Conservation (phyloP, 306 rosid species). For the Vigna unguiculata region DNA sequence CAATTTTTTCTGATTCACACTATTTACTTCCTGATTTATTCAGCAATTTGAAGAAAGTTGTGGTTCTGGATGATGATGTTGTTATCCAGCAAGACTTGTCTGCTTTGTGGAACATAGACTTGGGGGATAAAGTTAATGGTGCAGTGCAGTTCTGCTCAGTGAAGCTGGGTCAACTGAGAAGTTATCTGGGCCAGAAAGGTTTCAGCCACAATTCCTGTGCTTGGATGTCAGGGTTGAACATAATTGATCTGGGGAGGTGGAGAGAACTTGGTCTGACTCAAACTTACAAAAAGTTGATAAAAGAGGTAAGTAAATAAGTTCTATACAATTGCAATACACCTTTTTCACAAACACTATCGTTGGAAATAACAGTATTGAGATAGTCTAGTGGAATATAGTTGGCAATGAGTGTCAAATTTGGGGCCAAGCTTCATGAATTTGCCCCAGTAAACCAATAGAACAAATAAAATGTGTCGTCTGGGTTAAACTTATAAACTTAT, state of each 20-base stretch:
- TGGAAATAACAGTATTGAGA: conserved; percentile 13
- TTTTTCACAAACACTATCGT: conserved; percentile 32
- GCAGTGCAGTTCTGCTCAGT: conserved; percentile 79
- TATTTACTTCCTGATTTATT: conserved; percentile 87
- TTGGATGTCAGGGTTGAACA: conserved; percentile 97
- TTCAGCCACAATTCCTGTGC: conserved; percentile 63
- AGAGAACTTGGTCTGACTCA: conserved; percentile 83
- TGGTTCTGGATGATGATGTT: conserved; percentile 91
- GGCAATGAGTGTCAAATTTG: not conserved
- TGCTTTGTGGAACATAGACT: conserved; percentile 75
- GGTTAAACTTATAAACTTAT: not conserved
- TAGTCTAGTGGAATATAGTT: conserved; percentile 17
- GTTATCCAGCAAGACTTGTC: conserved; percentile 91
- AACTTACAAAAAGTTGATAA: conserved; percentile 63
- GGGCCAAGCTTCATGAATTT: conserved; percentile 12
- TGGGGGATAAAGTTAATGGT: conserved; percentile 91
- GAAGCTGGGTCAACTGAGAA: conserved; percentile 72
- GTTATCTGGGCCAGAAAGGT: conserved; percentile 65
- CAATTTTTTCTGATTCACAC: conserved; percentile 92
- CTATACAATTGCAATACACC: conserved; percentile 26
- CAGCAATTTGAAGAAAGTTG: conserved; percentile 74
- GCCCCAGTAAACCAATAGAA: conserved; percentile 11
- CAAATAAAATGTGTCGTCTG: not conserved
- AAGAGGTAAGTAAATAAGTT: conserved; percentile 64
- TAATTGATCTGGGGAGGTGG: conserved; percentile 89